Percentiles rank a stretch among this genome's conserved stretches.
phyloP scores from a whole-genome alignment of 345 rosid species.

The Hibiscus tridactylites region DNA sequence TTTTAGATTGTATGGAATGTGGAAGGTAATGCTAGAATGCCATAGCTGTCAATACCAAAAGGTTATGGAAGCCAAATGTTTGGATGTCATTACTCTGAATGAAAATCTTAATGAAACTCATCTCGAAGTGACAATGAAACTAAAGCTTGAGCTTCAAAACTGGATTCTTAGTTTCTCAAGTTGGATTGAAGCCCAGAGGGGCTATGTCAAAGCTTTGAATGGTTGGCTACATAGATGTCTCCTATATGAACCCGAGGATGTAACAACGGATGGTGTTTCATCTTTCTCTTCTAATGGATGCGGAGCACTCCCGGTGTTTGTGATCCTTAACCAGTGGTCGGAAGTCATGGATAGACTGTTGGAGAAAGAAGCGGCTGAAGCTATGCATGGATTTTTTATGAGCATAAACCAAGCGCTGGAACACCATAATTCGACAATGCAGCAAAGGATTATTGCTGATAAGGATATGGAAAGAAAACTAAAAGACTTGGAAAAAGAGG shows the following conservation, averaged over 20 bases:
- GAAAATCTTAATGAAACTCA: constrained; percentile 25
- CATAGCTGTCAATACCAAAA: constrained; percentile 36
- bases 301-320: constrained; percentile 44
- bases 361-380: constrained; percentile 27
- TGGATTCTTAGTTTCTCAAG: constrained; percentile 39
- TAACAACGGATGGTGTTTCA: constrained; percentile 19
- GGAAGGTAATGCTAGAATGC: constrained; percentile 60
- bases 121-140: constrained; percentile 44
- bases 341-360: constrained; percentile 28
- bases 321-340: constrained; percentile 42
- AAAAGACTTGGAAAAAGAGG: constrained; percentile 35
- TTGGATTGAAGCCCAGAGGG: constrained; percentile 49
- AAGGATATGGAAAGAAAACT: constrained; percentile 35
- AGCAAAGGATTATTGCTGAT: constrained; percentile 28
- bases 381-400: neutral
- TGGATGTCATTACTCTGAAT: constrained; percentile 28
- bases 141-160: constrained; percentile 49
- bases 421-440: constrained; percentile 14
- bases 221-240: constrained; percentile 57
- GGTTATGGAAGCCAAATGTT: constrained; percentile 32
- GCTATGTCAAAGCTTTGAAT: constrained; percentile 53
- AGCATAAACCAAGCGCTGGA: constrained; percentile 3
- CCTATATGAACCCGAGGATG: constrained; percentile 38
- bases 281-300: constrained; percentile 28
- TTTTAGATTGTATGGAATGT: constrained; percentile 49